Conservation (phyloP, 768 basidiomycete genomes). For the Tephrocybe sp. region DNA sequence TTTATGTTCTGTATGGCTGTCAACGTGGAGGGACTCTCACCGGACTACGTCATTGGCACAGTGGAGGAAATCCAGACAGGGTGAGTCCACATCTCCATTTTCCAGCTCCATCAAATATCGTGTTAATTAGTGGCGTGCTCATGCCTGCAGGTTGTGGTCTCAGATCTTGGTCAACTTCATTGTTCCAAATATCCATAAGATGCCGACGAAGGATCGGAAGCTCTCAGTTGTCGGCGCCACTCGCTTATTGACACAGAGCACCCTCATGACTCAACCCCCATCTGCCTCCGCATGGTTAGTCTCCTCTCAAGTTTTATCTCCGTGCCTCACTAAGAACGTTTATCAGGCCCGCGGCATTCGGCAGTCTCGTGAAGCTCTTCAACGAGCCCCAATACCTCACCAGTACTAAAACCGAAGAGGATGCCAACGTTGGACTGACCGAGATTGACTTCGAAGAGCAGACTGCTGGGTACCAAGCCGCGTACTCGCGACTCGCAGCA, state of each 20-base stretch:
- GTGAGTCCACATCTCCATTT: constrained; percentile 41
- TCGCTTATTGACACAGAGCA: constrained; percentile 72
- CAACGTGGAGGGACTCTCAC: constrained; percentile 66
- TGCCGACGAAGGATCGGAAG: constrained; percentile 82
- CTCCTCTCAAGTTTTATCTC: background rate
- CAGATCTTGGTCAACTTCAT: constrained; percentile 77
- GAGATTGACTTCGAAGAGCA: constrained; percentile 90
- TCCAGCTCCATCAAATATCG: background rate
- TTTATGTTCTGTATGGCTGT: constrained; percentile 74
- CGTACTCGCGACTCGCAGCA: constrained; percentile 89
- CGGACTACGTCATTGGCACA: constrained; percentile 75
- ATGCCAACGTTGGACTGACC: constrained; percentile 57
- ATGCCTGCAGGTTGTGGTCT: constrained; percentile 57
- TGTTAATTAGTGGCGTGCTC: background rate
- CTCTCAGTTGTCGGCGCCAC: constrained; percentile 78
- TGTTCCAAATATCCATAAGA: constrained; percentile 76
- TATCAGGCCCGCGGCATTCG: constrained; percentile 66
- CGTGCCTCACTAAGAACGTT: background rate
- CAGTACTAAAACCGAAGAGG: constrained; percentile 37
- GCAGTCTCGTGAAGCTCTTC: constrained; percentile 73
- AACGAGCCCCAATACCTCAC: constrained; percentile 72
- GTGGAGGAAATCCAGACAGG: constrained; percentile 83
- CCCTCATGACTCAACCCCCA: constrained; percentile 65
- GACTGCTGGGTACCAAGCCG: constrained; percentile 87
- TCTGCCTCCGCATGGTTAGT: constrained; percentile 63